Evolutionary conservation across 208 protist genomes (phyloP).

Genomic region (Blechomonas ayalai): DNA sequence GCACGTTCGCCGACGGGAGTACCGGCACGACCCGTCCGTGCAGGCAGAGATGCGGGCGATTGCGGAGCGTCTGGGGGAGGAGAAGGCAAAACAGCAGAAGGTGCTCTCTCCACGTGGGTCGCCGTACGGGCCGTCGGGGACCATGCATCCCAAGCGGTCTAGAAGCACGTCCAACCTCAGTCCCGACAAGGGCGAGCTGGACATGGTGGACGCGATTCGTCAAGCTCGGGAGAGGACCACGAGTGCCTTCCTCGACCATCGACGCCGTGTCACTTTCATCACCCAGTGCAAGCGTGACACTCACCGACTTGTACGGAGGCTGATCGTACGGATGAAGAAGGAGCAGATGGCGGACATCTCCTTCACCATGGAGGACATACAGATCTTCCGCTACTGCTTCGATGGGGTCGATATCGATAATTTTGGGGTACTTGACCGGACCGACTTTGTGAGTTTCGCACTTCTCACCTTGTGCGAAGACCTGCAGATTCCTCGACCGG

Average conservation of each 20-base stretch:
- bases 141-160: not conserved
- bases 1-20: conserved; percentile 10
- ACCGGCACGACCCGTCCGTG: conserved; percentile 14
- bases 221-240: conserved; percentile 9
- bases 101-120: too few relatives aligned
- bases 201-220: conserved; percentile 21
- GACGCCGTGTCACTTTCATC: conserved; percentile 32
- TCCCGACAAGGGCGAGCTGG: not conserved
- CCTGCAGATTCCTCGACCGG: conserved; percentile 15
- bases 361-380: conserved; percentile 57
- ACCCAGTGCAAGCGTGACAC: conserved; percentile 36
- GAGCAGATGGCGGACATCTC: conserved; percentile 41
- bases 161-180: not conserved
- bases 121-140: too few relatives aligned
- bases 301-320: conserved; percentile 31
- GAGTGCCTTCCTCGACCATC: conserved; percentile 29
- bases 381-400: conserved; percentile 53
- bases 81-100: conserved; percentile 11
- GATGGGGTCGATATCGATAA: conserved; percentile 51
- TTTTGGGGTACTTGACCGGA: conserved; percentile 45
- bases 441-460: conserved; percentile 47
- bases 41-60: conserved; percentile 32
- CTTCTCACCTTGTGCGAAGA: conserved; percentile 35
- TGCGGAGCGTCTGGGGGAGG: conserved; percentile 31
- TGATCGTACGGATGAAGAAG: conserved; percentile 47